phyloP scores from a whole-genome alignment of 441 rosid species.

The Eutrema salsugineum region DNA sequence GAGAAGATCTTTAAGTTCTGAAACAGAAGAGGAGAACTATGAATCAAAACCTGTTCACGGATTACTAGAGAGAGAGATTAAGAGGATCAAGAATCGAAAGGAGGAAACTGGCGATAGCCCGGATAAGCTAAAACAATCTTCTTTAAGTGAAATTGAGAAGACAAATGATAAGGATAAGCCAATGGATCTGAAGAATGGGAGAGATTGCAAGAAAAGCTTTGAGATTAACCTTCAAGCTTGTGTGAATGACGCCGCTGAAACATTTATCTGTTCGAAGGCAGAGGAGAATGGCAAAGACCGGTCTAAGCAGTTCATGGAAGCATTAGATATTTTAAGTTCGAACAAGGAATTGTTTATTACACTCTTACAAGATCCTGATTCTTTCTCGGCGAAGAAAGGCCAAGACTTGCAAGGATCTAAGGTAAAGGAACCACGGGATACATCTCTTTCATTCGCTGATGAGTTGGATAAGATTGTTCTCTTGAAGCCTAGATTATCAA shows the following conservation, averaged over 20 bases:
- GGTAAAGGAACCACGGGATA: slow-evolving; percentile 21
- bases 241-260: slow-evolving; percentile 57
- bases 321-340: slow-evolving; percentile 60
- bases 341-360: slow-evolving; percentile 67
- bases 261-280: slow-evolving; percentile 49
- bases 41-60: slow-evolving; percentile 31
- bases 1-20: slow-evolving; percentile 35
- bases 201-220: slow-evolving; percentile 19
- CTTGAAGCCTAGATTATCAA: slow-evolving; percentile 44
- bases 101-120: slow-evolving; percentile 26
- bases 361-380: slow-evolving; percentile 74
- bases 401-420: slow-evolving; percentile 48
- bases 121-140: slow-evolving; percentile 21
- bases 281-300: slow-evolving; percentile 29
- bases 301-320: slow-evolving; percentile 67
- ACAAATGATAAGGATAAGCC: slow-evolving; percentile 4
- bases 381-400: slow-evolving; percentile 50
- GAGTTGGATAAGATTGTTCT: slow-evolving; percentile 41
- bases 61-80: slow-evolving; percentile 29
- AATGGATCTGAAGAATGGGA: slow-evolving; percentile 17
- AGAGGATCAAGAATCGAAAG: slow-evolving; percentile 29
- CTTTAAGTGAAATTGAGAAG: not conserved
- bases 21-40: slow-evolving; percentile 33
- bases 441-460: slow-evolving; percentile 12
- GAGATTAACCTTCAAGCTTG: slow-evolving; percentile 49